These are phyloP conservation scores for Blastocystis hominis DNA, from an alignment of 352 stramenopile species.

Conservation along the genomic window DNA sequence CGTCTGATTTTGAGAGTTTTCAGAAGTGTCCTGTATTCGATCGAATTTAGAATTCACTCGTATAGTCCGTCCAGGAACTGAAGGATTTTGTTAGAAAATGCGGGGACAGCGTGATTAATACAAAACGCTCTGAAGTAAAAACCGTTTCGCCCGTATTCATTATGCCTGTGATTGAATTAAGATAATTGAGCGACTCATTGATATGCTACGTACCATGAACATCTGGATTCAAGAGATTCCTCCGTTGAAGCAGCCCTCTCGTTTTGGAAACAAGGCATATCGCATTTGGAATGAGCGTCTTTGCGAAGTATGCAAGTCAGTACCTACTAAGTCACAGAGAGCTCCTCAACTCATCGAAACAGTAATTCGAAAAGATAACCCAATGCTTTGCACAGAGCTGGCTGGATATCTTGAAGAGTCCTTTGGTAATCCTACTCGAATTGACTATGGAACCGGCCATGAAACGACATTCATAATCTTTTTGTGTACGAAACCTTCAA, in stretches of 20 bases:
- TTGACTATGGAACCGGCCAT: constrained; percentile 97
- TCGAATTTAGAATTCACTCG: neutral
- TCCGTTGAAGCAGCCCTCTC: constrained; percentile 80
- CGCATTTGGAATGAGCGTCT: constrained; percentile 76
- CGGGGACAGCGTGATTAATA: constrained; percentile 47
- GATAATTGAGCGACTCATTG: constrained; percentile 40
- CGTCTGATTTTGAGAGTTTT: constrained; percentile 42
- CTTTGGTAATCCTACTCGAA: constrained; percentile 87
- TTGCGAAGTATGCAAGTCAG: constrained; percentile 26
- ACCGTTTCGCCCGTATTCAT: constrained; percentile 23
- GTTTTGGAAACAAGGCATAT: constrained; percentile 86
- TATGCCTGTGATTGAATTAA: neutral
- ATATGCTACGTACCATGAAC: constrained; percentile 65
- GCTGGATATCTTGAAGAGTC: constrained; percentile 82
- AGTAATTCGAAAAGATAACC: constrained; percentile 15
- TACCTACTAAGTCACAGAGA: neutral
- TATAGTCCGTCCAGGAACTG: constrained; percentile 25
- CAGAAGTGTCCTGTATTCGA: constrained; percentile 39
- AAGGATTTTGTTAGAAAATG: constrained; percentile 55
- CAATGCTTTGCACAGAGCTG: constrained; percentile 69
- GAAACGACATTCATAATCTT: constrained; percentile 93
- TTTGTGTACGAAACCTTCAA: neutral
- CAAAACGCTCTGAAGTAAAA: constrained; percentile 38
- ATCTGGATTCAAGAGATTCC: constrained; percentile 80
- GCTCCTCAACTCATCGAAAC: neutral